Evolutionary conservation across 2,329 filamentous ascomycete species (phyloP).

Genomic region (Sordariomycetes sp.): DNA sequence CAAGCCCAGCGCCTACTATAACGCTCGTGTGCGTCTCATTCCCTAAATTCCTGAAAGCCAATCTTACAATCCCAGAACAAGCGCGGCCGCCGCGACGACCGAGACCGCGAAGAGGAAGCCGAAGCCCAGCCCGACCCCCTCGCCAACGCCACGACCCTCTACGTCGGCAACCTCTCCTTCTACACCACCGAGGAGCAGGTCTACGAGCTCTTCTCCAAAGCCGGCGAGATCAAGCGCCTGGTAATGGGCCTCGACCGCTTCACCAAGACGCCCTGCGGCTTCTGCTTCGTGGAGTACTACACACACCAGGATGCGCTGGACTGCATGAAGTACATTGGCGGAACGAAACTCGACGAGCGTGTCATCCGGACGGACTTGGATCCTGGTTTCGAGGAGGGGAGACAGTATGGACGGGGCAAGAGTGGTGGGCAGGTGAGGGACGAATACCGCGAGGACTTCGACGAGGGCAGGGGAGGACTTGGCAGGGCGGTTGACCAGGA

Average conservation of each 20-base stretch:
- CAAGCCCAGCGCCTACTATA: slow-evolving; percentile 89
- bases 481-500: slow-evolving; percentile 65
- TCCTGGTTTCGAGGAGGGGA: slow-evolving; percentile 89
- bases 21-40: slow-evolving; percentile 52
- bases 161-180: slow-evolving; percentile 96
- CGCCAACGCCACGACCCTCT: slow-evolving; percentile 83
- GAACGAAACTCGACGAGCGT: slow-evolving; percentile 94
- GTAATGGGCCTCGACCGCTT: slow-evolving; percentile 97
- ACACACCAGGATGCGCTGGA: slow-evolving; percentile 94
- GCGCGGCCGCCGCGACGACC: slow-evolving; percentile 53
- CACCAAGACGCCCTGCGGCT: slow-evolving; percentile 95
- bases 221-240: slow-evolving; percentile 94
- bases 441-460: slow-evolving; percentile 95
- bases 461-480: slow-evolving; percentile 85
- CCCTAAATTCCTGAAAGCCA: not conserved
- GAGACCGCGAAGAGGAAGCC: slow-evolving; percentile 32
- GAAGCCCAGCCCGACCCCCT: slow-evolving; percentile 59
- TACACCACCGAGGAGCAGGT: slow-evolving; percentile 99
- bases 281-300: slow-evolving; percentile 99
- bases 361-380: slow-evolving; percentile 94
- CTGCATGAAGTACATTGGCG: slow-evolving; percentile 97
- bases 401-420: slow-evolving; percentile 92
- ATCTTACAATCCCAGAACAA: slow-evolving; percentile 48
- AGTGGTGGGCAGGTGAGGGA: slow-evolving; percentile 95
- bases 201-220: slow-evolving; percentile 91